Conservation (phyloP, 2,329 filamentous ascomycete species). For the Dactylellina sp. region DNA sequence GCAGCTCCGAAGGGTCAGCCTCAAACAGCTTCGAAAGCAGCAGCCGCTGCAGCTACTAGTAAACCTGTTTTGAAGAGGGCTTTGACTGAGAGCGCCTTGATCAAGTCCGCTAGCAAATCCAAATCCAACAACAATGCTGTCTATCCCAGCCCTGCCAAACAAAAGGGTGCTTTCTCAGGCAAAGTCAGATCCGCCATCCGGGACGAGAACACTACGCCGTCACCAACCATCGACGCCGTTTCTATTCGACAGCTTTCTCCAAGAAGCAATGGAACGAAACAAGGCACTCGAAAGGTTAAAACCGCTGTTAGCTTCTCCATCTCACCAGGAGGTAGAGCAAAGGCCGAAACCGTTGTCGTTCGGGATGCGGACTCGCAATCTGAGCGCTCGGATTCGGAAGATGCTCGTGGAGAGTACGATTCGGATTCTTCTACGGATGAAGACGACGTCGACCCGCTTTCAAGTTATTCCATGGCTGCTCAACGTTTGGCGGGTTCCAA, state of each 20-base stretch:
- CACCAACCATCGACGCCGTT: conserved; percentile 31
- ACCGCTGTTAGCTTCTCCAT: conserved; percentile 52
- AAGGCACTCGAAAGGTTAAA: conserved; percentile 12
- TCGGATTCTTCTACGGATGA: conserved; percentile 55
- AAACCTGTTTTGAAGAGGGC: conserved; percentile 43
- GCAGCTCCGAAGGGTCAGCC: conserved; percentile 12
- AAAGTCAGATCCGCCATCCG: conserved; percentile 24
- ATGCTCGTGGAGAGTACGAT: conserved; percentile 46
- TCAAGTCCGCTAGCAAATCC: conserved; percentile 24
- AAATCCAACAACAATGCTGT: conserved; percentile 16
- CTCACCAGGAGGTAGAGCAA: conserved; percentile 52
- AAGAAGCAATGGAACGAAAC: conserved; percentile 30
- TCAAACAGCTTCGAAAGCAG: conserved; percentile 16
- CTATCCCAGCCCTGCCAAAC: conserved; percentile 40
- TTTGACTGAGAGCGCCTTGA: conserved; percentile 46
- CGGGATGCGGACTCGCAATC: conserved; percentile 14
- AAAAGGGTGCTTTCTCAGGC: conserved; percentile 38
- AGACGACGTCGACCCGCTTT: conserved; percentile 46
- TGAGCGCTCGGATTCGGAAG: conserved; percentile 41
- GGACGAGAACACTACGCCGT: conserved; percentile 54
- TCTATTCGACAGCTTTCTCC: conserved; percentile 38
- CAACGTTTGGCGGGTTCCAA: conserved; percentile 40
- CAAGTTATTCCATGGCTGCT: conserved; percentile 52
- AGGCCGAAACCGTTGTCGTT: conserved; percentile 43
- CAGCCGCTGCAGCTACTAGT: conserved; percentile 8